phyloP scores from a whole-genome alignment of 345 rosid species.

The Anacardium occidentale region DNA sequence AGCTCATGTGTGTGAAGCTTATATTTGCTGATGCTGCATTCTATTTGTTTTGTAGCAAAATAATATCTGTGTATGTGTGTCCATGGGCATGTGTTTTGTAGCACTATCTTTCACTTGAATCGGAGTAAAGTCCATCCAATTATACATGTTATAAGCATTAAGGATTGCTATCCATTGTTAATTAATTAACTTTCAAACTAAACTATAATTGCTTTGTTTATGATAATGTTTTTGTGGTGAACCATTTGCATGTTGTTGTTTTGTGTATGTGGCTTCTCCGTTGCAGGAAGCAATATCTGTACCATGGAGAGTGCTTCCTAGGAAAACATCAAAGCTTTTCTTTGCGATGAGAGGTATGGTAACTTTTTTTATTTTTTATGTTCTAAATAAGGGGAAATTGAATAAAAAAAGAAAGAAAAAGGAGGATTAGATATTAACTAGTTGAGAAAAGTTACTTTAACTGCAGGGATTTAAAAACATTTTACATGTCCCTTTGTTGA shows the following conservation, averaged over 20 bases:
- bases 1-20: background rate
- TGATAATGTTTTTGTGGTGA: background rate
- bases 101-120: background rate
- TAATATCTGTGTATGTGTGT: no score
- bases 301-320: slow-evolving; percentile 78
- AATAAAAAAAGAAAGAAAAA: background rate
- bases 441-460: background rate
- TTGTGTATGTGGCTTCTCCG: background rate
- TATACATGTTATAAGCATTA: background rate
- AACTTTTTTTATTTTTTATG: background rate
- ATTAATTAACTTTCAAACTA: background rate
- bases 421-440: background rate
- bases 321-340: slow-evolving; percentile 71
- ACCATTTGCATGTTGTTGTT: background rate
- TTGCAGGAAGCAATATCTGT: slow-evolving; percentile 74
- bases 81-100: no score
- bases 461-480: background rate
- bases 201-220: background rate
- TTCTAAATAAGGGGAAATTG: background rate
- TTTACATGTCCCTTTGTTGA: background rate
- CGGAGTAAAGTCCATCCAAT: background rate
- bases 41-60: no score
- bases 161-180: background rate
- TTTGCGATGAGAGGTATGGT: slow-evolving; percentile 79
- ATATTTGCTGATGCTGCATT: background rate